Base-by-base conservation (phyloP, 768 basidiomycete genomes). In the Coprinopsis sp. region DNA sequence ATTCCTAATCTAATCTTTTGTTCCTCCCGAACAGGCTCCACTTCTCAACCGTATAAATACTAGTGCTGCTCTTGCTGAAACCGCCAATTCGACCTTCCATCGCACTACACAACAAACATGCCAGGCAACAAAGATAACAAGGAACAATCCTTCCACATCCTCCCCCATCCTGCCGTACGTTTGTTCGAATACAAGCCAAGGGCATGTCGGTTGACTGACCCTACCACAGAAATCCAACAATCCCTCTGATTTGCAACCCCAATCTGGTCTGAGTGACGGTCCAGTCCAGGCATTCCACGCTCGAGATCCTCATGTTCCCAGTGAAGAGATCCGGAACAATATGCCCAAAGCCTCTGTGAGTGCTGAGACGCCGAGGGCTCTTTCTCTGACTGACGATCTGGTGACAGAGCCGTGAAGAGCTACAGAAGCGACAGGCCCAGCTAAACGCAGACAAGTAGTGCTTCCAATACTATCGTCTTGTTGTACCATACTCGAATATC, bases 141-240 rank as follows among this genome's bases (percentile, higher is more conserved):
- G 6, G 73, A 79, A 54, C 73, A 66, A 39, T 57, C 53, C 1
- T 82, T 74, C 61, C 64, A 62, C 38, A 83, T 78, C 55, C 69
- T 74, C 47, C 82, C 82, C 18, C 79, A 83, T 57, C 82, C 81
- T 39, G 81, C 81, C 54, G 80, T 81, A 54, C 28, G 55, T 51
- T 30, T 2, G n/a, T n/a, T 24, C 33, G 48, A 30, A 8, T 8
- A 13, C 22, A 29, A 19, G 1, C 8, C 2, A 23, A 12, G 5
- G 19, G 6, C 21, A 13, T 43, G 10, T 33, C 28, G 3, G 29
- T 37, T 2, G 5, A 27, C 37, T 33, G 24, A 33, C 44, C 51
- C 6, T 39, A 12, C 49, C n/a, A n/a, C n/a, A 84, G 82, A 80
- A 73, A 67, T 66, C 76, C 4, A 83, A 84, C 51, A 68, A 84